A percentile compares a stretch with the other conserved stretches of the same genome.
Conservation (phyloP, 345 rosid species). For the Balakata baccata region DNA sequence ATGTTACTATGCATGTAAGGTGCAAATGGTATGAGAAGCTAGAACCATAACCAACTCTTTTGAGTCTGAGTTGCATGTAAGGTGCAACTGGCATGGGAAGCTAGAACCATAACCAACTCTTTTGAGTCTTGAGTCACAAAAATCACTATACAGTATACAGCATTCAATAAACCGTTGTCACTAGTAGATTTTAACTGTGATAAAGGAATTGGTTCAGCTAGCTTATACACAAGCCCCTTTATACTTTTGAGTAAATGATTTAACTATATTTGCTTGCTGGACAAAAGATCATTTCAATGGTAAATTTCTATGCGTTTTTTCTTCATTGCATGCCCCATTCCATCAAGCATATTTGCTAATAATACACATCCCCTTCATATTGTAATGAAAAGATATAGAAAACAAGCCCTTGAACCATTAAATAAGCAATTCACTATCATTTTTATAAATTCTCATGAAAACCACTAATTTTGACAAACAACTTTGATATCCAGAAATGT, state of each 20-base stretch:
- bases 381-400: neutral
- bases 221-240: neutral
- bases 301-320: too few species aligned
- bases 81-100: neutral
- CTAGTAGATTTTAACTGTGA: neutral
- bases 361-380: neutral
- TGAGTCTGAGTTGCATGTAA: too few species aligned
- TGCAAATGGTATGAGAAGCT: neutral
- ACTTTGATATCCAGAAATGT: neutral
- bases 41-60: too few species aligned
- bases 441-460: too few species aligned
- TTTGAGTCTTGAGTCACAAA: neutral
- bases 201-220: neutral
- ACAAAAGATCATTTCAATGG: too few species aligned
- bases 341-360: neutral
- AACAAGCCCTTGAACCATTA: neutral
- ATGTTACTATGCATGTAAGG: neutral
- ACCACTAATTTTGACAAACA: neutral
- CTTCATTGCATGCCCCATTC: neutral
- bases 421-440: neutral
- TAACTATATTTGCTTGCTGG: too few species aligned
- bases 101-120: neutral
- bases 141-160: neutral
- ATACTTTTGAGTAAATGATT: neutral
- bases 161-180: neutral